Evolutionary conservation across 352 stramenopile species (phyloP), one percentile per base, ranked within the genome.

Genomic region (Globisporangium recalcitrans): DNA sequence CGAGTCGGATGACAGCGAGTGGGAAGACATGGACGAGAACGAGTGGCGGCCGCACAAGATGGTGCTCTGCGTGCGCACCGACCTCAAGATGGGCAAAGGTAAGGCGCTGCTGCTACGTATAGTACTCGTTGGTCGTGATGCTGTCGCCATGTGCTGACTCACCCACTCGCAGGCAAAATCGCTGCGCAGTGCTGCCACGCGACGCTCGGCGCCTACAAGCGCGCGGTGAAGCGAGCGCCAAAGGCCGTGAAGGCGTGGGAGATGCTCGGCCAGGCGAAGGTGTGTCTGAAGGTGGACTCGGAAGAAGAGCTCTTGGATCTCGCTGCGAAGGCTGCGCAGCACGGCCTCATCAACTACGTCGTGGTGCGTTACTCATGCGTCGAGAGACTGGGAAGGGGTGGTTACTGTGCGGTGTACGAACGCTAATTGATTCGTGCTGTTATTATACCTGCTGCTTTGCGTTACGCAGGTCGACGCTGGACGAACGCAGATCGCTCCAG

Each of bases 1-100:
- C 48, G 77, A 70, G 19, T 82, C 77, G 4, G 78, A 85, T 19
- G 82, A 91, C 31, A 64, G 67, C 36, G 78, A 82, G 29, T 91
- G 81, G 73, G 78, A 91, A 42, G 85, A 73, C 63, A 71, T 74
- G 44, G 83, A 93, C 53, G 75, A 75, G 7, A 57, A 66, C 47
- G 63, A 69, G 36, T 91, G 71, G 76, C 59, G 78, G 61, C 84
- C 84, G 22, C 86, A 95, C 75, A 97, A 96, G 67, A 98, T 98
- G 92, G 89, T 98, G 55, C 81, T 99, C 21, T 96, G 90, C 62
- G 96, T 98, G 66, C 96, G 97, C 65, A 96, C 87, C 34, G 86
- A 97, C 73, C 76, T 99, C 46, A 95, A 92, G 69, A 99, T 99
- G 96, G 91, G 91, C 68, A 98, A 98, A 80, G 96, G 95, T 88